Evolutionary conservation across 2,329 filamentous ascomycete species (phyloP), one percentile per base, ranked within the genome.

Genomic region (Dactylonectria estremocensis): DNA sequence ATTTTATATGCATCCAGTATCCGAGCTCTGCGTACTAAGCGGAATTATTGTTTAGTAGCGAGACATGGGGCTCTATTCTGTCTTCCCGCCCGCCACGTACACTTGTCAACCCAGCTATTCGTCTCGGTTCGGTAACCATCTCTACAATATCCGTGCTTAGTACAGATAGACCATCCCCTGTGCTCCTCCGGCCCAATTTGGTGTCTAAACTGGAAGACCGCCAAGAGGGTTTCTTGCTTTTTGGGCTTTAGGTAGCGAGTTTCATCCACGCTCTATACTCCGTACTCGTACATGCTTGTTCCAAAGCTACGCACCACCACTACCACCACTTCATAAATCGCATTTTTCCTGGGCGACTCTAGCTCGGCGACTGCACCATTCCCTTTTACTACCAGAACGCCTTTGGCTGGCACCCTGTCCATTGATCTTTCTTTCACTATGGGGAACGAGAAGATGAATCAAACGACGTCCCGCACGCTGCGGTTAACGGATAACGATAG

Each of bases 401-500:
- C n/a, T 22, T 20, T 20, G 18, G 18, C 7, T 8, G 18, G 7
- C 43, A 46, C n/a, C 16, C 14, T 37, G 33, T 45, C 43, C 43
- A 18, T 46, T 18, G 2, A 13, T 20, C 16, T 7, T 46, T 46
- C 43, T 46, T 46, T 22, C 43, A 46, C 5, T 7, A 46, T 18
- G 18, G n/a, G 5, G 16, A 46, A 46, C 6, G n/a, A 46, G n/a
- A 46, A 11, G 5, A 46, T 20, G 43, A 46, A 46, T 22, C 95
- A 98, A 84, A 98, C 95, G 66, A 98, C 95, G 24, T 98, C 95
- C 75, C 91, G 95, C 80, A 86, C 98, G 77, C 87, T 98, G 86
- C 95, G 95, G 82, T 97, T 98, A 94, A 98, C 95, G 81, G 93
- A 95, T 77, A 95, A 98, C 86, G 95, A 98, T 78, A 90, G 95